Evolutionary conservation across 208 protist species (phyloP).

Genomic region (Acanthamoeba rhysodes): DNA sequence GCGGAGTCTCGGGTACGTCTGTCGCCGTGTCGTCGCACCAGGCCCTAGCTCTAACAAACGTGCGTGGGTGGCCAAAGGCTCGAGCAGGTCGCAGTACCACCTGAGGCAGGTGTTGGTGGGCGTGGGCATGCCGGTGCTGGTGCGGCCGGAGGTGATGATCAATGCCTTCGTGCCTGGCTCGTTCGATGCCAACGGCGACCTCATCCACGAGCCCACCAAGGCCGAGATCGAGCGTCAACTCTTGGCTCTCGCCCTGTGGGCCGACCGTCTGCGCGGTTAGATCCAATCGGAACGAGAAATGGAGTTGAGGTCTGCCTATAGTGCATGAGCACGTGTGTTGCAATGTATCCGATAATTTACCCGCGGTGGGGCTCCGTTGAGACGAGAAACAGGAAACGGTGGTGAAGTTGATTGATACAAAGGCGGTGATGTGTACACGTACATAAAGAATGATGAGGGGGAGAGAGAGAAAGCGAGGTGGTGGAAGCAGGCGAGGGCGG

Average conservation of each 20-base stretch:
- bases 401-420: not conserved
- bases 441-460: not conserved
- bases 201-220: slow-evolving; percentile 26
- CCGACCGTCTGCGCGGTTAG: slow-evolving; percentile 18
- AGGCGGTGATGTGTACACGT: slow-evolving; percentile 46
- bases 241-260: not conserved
- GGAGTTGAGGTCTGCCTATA: too few species aligned
- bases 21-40: not conserved
- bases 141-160: slow-evolving; percentile 2
- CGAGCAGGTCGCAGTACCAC: slow-evolving; percentile 62
- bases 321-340: too few species aligned
- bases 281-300: not conserved
- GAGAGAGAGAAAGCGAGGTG: not conserved
- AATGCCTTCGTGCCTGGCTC: slow-evolving; percentile 7
- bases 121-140: slow-evolving; percentile 9
- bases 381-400: too few species aligned
- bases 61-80: not conserved
- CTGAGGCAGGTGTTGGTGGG: slow-evolving; percentile 1
- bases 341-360: too few species aligned
- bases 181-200: slow-evolving; percentile 24
- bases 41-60: not conserved
- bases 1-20: not conserved
- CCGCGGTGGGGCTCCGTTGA: too few species aligned
- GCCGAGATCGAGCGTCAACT: slow-evolving; percentile 23
- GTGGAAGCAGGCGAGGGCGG: not conserved